These are phyloP conservation scores for Adansonia digitata DNA, from an alignment of 345 rosid species.

Conservation along the genomic window DNA sequence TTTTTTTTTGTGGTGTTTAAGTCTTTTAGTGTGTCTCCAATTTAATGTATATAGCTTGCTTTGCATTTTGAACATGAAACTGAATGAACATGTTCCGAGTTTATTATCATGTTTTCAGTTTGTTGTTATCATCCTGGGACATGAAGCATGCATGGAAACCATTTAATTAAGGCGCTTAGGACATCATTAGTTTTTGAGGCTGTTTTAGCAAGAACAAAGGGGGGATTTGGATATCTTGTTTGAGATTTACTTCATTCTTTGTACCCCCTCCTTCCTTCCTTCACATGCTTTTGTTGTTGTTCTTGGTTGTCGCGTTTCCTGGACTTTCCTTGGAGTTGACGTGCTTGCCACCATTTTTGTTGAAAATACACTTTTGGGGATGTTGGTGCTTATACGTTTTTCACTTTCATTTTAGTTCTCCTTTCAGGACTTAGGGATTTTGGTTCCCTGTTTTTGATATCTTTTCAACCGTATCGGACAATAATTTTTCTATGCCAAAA, in stretches of 20 bases:
- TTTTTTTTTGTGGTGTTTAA: constrained; percentile 12
- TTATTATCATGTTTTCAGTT: neutral
- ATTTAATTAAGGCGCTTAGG: neutral
- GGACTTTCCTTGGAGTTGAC: neutral
- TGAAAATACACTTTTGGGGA: neutral
- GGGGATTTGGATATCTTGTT: neutral
- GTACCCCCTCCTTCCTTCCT: neutral
- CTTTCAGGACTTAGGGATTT: neutral
- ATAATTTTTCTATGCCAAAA: neutral
- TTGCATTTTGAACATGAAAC: neutral
- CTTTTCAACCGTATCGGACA: neutral
- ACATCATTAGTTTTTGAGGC: neutral
- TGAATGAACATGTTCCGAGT: constrained; percentile 12
- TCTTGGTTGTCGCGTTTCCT: neutral
- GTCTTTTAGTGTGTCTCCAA: constrained; percentile 2
- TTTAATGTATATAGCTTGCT: constrained; percentile 28
- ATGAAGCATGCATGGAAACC: neutral
- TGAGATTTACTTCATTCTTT: no score
- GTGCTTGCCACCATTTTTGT: neutral
- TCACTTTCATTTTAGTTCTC: neutral
- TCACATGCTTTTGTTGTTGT: neutral
- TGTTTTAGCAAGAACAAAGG: neutral
- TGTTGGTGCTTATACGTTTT: neutral
- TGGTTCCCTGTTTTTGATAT: neutral
- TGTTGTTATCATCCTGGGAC: neutral